phyloP scores from a whole-genome alignment of 2,329 filamentous ascomycete genomes.

The Myriangium duriaei region DNA sequence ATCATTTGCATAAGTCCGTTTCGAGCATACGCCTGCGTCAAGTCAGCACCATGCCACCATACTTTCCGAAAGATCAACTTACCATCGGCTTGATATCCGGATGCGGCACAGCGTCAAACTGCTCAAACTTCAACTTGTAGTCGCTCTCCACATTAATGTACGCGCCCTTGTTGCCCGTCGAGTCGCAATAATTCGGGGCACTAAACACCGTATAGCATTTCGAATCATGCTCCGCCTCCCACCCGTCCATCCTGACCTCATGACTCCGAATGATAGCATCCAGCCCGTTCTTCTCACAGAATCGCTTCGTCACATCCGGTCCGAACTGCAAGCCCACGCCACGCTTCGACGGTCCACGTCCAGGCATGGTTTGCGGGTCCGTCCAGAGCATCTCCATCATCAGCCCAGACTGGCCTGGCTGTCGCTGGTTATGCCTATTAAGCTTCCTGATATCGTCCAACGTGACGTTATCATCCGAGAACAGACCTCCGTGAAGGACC shows the following conservation, averaged over 20 bases:
- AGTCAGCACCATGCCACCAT: constrained; percentile 5
- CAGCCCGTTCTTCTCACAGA: constrained; percentile 91
- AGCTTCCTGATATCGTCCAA: constrained; percentile 90
- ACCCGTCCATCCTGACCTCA: constrained; percentile 98
- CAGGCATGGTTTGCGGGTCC: constrained; percentile 75
- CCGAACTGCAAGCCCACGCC: constrained; percentile 95
- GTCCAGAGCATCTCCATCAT: constrained; percentile 99
- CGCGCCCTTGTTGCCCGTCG: constrained; percentile 93
- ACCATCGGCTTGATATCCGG: constrained; percentile 88
- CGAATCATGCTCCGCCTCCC: constrained; percentile 93
- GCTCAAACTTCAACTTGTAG: constrained; percentile 80
- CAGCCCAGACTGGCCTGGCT: constrained; percentile 82
- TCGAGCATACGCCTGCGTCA: constrained; percentile 61
- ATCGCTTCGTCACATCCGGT: constrained; percentile 87
- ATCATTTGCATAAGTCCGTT: constrained; percentile 68
- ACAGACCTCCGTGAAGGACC: constrained; percentile 85
- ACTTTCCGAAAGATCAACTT: constrained; percentile 16
- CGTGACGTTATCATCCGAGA: constrained; percentile 87
- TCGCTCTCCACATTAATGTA: constrained; percentile 95
- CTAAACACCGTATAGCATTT: constrained; percentile 98
- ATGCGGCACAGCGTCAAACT: constrained; percentile 94
- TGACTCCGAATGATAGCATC: constrained; percentile 94
- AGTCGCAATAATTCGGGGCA: constrained; percentile 92
- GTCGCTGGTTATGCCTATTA: constrained; percentile 77
- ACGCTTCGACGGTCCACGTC: constrained; percentile 87